Percentiles rank a stretch among this genome's conserved stretches.
Evolutionary conservation across 2,329 filamentous ascomycete species (phyloP).

Genomic region (Sporothrix variecibatus): DNA sequence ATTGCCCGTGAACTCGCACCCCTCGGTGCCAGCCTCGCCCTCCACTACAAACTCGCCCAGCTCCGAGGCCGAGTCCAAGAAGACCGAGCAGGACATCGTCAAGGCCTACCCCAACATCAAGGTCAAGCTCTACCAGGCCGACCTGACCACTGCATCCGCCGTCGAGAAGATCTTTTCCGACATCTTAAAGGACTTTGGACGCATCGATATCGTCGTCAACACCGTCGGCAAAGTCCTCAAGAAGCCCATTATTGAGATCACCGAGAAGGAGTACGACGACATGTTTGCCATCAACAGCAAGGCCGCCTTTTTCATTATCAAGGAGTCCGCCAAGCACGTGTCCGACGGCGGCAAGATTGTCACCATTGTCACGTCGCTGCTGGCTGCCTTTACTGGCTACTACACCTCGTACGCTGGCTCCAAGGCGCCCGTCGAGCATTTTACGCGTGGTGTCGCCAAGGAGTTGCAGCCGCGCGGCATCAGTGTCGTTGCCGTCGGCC

Average conservation of each 20-base stretch:
- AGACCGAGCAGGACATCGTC: conserved; percentile 43
- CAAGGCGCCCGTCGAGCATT: conserved; percentile 45
- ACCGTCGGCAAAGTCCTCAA: conserved; percentile 53
- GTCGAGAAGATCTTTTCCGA: conserved; percentile 46
- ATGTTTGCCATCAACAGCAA: conserved; percentile 54
- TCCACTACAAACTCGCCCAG: conserved; percentile 45
- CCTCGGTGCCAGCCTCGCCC: conserved; percentile 37
- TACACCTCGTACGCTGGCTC: conserved; percentile 50
- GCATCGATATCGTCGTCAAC: conserved; percentile 53
- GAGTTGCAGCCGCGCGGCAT: conserved; percentile 39
- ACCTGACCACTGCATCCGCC: conserved; percentile 45
- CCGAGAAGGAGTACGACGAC: conserved; percentile 48
- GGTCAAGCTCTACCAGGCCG: conserved; percentile 46
- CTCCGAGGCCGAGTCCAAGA: conserved; percentile 41
- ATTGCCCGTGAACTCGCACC: conserved; percentile 42
- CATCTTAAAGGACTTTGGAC: conserved; percentile 45
- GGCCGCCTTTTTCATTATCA: conserved; percentile 48
- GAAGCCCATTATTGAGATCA: conserved; percentile 48
- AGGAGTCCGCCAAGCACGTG: conserved; percentile 46
- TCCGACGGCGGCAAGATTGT: conserved; percentile 50
- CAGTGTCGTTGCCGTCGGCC: conserved; percentile 42
- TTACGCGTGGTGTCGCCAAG: conserved; percentile 42
- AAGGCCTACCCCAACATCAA: conserved; percentile 38
- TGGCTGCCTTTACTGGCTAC: conserved; percentile 48
- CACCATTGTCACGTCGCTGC: conserved; percentile 48